Conservation (phyloP, 2,329 filamentous ascomycete species). For the Remersonia thermophila region DNA sequence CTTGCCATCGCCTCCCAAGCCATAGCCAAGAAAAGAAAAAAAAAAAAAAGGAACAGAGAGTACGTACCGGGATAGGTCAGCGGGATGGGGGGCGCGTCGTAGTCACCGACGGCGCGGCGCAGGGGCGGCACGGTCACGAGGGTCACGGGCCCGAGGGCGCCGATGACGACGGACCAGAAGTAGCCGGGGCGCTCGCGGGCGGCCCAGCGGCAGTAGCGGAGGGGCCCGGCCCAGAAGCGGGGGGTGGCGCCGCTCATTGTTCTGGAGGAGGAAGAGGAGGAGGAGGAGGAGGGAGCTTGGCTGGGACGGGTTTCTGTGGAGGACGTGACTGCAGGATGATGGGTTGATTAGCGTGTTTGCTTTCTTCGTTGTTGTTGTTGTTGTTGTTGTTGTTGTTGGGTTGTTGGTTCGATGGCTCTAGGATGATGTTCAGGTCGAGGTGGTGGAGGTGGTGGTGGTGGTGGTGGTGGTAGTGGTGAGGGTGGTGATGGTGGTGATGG, state of each 20-base stretch:
- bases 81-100: conserved; percentile 59
- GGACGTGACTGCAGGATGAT: too few species aligned
- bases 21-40: too few species aligned
- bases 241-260: conserved; percentile 52
- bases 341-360: background rate
- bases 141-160: conserved; percentile 56
- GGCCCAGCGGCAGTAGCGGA: conserved; percentile 81
- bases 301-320: too few species aligned
- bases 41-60: too few species aligned
- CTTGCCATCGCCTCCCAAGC: too few species aligned
- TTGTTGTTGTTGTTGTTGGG: too few species aligned
- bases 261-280: background rate
- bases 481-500: background rate
- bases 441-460: too few species aligned
- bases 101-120: conserved; percentile 60
- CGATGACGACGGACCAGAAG: conserved; percentile 76
- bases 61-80: conserved; percentile 89
- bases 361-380: too few species aligned
- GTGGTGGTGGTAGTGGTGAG: background rate
- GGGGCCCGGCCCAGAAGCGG: conserved; percentile 71
- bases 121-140: conserved; percentile 64
- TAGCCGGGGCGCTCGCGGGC: conserved; percentile 78
- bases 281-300: background rate
- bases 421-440: too few species aligned
- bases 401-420: too few species aligned